Base-by-base conservation (phyloP, 75 land plant genomes). In the Cunninghamia lanceolata region DNA sequence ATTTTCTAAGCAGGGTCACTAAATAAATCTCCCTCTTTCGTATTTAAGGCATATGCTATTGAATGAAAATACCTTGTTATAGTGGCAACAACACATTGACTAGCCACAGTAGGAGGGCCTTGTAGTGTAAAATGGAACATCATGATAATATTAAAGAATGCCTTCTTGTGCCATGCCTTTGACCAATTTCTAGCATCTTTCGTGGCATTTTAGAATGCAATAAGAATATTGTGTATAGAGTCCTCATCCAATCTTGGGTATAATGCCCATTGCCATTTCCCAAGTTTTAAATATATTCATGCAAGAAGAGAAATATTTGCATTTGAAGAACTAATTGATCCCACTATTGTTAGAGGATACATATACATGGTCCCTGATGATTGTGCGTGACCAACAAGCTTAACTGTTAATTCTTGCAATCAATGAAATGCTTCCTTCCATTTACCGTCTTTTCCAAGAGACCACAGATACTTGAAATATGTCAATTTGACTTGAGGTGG, bases 121-220 rank as follows among this genome's bases (percentile, higher is more conserved):
- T 91, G 90, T n/a, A 86, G 40, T 9, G 92, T 94, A 79, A 93
- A 98, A 85, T 96, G 97, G 35, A 94, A 91, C 92, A 98, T 95
- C 13, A 96, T 96, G n/a, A 96, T 99, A 53, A 99, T 96, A 83
- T 98, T 98, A 56, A 98, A 98, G 34, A 98, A 90, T 40, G 99
- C 99, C 98, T 97, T 96, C 83, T 87, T 92, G 83, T 98, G 99
- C 99, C 99, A 98, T 82, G 99, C 97, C 87, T 98, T 98, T 68
- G 90, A 94, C 99, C 99, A 96, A 43, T 90, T 83, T 34, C 84
- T 88, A 38, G 99, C 95, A 91, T 85, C 91, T 17, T 93, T 92
- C 63, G 98, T 98, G 46, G 99, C 97, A 85, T 85, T 93, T 54
- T 85, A 81, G 16, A 92, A 90, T 78, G 97, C 93, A 34, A 68